Evolutionary conservation across 2,329 filamentous ascomycete species (phyloP).

Genomic region (Talaromyces marneffei): DNA sequence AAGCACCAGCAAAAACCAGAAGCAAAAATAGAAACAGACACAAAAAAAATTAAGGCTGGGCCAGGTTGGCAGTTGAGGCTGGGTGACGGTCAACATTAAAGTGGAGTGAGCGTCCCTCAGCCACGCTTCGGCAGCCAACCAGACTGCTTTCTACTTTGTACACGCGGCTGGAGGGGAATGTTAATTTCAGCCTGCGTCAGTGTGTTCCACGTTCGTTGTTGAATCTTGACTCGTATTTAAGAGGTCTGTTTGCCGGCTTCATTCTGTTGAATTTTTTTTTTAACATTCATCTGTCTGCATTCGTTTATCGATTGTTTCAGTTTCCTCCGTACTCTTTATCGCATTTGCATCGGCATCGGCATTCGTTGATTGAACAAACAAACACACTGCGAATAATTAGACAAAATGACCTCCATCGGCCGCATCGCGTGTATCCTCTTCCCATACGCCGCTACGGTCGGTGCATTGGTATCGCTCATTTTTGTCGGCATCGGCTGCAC

Average conservation of each 20-base stretch:
- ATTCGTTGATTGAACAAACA: not conserved
- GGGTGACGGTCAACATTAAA: not conserved
- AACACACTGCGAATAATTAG: not conserved
- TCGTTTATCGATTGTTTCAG: not conserved
- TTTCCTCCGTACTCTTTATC: not conserved
- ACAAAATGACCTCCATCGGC: constrained; percentile 64
- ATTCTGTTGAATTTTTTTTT: not conserved
- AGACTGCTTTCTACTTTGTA: not conserved
- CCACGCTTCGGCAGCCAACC: constrained; percentile 8
- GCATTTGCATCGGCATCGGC: not conserved
- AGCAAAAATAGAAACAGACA: constrained; percentile 10
- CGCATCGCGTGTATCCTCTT: constrained; percentile 80
- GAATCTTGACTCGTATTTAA: not conserved
- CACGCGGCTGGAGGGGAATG: not conserved
- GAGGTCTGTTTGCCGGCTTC: not conserved
- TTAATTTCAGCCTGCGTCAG: not conserved
- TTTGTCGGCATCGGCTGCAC: constrained; percentile 55
- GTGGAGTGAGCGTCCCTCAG: constrained; percentile 8
- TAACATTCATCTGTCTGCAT: not conserved
- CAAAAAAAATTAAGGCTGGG: not conserved
- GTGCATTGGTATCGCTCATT: constrained; percentile 63
- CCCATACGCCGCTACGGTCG: constrained; percentile 76
- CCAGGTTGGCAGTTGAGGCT: constrained; percentile 1
- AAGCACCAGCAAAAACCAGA: not conserved
- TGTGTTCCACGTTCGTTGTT: too few species aligned